Evolutionary conservation across 306 rosid species (phyloP), one percentile per base, ranked within the genome.

Genomic region (Cicer bijugum): DNA sequence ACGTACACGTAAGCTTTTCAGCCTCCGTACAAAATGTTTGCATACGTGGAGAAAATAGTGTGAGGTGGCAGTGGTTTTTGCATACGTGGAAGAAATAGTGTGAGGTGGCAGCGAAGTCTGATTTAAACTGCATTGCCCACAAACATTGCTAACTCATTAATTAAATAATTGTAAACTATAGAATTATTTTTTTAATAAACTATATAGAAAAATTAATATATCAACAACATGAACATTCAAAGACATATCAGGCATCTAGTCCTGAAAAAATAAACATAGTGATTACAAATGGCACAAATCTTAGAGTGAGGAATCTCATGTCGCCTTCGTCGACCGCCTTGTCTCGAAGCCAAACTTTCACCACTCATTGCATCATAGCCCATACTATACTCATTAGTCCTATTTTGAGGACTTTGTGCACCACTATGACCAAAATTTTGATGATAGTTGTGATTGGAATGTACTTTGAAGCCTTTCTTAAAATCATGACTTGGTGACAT

Each of bases 251-350:
- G 58, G 82, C 98, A 93, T 70, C 96, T 87, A n/a, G 90, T 88
- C 52, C 88, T 87, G 83, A 93, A 85, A 15, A 93, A 33, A 46
- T 86, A 85, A 77, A 81, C 78, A 67, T 89, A 88, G 62, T 78
- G 86, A 45, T 61, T 83, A 67, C 98, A 93, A 67, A 84, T 50
- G 68, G 93, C 72, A 78, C 97, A 93, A 45, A 90, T 93, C 61
- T 86, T 87, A 15, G 97, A 90, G 85, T 93, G 96, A 61, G 92
- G 96, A 82, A 93, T 82, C 76, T 96, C 98, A 0, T 89, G 88
- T 19, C 98, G 65, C 59, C 96, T 78, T 14, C 86, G 17, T 9
- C 72, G 53, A 17, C 78, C 65, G 9, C 63, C 74, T 60, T 72
- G 84, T 6, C 82, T 77, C 0, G 91, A 75, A 50, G 81, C 76